These are phyloP conservation scores for Mucor indicus DNA, from an alignment of 371 early-diverging fungal species.

Conservation along the genomic window DNA sequence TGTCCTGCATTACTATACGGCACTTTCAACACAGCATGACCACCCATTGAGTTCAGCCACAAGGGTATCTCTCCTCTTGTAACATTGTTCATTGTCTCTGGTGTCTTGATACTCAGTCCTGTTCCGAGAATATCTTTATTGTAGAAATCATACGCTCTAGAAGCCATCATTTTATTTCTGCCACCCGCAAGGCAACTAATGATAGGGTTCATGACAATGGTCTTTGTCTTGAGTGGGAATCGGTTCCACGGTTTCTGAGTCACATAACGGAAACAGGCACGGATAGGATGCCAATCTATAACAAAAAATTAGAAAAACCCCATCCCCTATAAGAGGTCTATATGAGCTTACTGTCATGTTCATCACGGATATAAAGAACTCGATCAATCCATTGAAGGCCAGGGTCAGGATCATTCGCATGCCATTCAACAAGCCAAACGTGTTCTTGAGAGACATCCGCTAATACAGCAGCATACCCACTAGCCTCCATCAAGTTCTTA, in stretches of 20 bases:
- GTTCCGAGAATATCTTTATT: constrained; percentile 75
- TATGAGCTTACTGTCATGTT: constrained; percentile 29
- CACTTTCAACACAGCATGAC: constrained; percentile 89
- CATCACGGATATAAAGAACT: constrained; percentile 74
- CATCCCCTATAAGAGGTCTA: no score
- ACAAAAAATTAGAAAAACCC: no score
- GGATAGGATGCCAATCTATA: constrained; percentile 78
- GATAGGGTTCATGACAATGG: constrained; percentile 84
- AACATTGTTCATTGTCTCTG: constrained; percentile 89
- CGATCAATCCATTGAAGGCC: constrained; percentile 82
- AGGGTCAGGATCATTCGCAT: constrained; percentile 73
- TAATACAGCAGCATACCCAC: constrained; percentile 88
- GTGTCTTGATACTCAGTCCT: constrained; percentile 77
- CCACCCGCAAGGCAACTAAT: constrained; percentile 92
- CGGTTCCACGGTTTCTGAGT: constrained; percentile 94
- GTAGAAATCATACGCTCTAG: constrained; percentile 86
- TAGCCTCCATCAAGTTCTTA: constrained; percentile 91
- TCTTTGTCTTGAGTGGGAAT: constrained; percentile 79
- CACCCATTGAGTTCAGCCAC: constrained; percentile 86
- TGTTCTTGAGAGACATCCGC: constrained; percentile 81
- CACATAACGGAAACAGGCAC: constrained; percentile 90
- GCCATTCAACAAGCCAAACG: constrained; percentile 86
- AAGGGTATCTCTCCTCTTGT: constrained; percentile 84
- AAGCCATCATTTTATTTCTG: constrained; percentile 94
- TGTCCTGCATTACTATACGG: constrained; percentile 94